phyloP scores from a whole-genome alignment of 2,329 filamentous ascomycete species.

The Rhynchosporium agropyri region DNA sequence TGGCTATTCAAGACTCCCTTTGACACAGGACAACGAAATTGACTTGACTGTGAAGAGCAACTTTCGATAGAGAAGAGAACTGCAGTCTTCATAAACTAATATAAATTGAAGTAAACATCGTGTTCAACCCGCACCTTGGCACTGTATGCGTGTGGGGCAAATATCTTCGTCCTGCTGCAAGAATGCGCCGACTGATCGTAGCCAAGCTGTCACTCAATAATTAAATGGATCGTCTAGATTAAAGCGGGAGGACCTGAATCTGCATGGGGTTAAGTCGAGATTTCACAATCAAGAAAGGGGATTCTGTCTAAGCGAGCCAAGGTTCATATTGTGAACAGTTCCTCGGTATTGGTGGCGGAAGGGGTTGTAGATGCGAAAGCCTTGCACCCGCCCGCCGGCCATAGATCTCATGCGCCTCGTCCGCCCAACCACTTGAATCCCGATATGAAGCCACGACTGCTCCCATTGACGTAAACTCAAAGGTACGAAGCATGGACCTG shows the following conservation, averaged over 20 bases:
- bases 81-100: background rate
- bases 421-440: background rate
- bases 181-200: background rate
- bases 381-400: background rate
- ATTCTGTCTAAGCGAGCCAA: constrained; percentile 1
- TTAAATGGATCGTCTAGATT: background rate
- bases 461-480: background rate
- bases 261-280: background rate
- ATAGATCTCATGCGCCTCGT: background rate
- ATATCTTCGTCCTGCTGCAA: constrained; percentile 3
- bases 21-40: background rate
- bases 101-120: background rate
- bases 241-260: constrained; percentile 11
- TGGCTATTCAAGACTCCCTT: background rate
- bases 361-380: background rate
- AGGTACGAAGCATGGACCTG: background rate
- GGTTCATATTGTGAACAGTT: background rate
- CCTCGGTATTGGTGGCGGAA: background rate
- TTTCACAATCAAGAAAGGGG: background rate
- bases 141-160: background rate
- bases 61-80: background rate
- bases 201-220: constrained; percentile 4
- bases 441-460: background rate
- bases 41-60: background rate
- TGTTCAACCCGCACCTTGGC: constrained; percentile 4